Evolutionary conservation across 1,139 yeast genomes (phyloP).

Genomic region (Kurtzmaniella natalensis): DNA sequence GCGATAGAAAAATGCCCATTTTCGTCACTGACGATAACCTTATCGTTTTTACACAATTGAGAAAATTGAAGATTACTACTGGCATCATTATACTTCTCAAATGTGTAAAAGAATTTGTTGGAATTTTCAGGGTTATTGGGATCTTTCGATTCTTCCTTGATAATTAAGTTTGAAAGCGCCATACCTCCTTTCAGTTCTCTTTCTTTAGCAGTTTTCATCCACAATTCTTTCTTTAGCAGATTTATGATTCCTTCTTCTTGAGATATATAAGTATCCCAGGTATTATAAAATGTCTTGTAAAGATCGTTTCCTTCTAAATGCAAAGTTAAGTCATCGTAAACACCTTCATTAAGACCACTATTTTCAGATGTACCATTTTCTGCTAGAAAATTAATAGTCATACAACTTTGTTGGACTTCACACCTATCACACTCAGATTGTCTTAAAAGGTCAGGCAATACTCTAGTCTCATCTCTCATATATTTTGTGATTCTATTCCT

Average conservation of each 20-base stretch:
- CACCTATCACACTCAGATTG: slow-evolving; percentile 67
- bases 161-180: slow-evolving; percentile 47
- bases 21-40: slow-evolving; percentile 75
- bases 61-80: slow-evolving; percentile 26
- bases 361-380: slow-evolving; percentile 53
- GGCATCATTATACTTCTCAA: slow-evolving; percentile 30
- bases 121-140: slow-evolving; percentile 13
- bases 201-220: slow-evolving; percentile 58
- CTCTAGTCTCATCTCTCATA: slow-evolving; percentile 46
- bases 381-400: slow-evolving; percentile 57
- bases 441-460: slow-evolving; percentile 56
- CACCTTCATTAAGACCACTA: slow-evolving; percentile 44
- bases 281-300: slow-evolving; percentile 53
- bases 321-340: slow-evolving; percentile 43
- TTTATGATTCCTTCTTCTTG: slow-evolving; percentile 65
- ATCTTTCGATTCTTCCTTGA: slow-evolving; percentile 29
- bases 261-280: slow-evolving; percentile 73
- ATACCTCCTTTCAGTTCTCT: slow-evolving; percentile 61
- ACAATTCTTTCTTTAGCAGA: slow-evolving; percentile 57
- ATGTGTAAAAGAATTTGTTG: slow-evolving; percentile 42
- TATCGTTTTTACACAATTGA: slow-evolving; percentile 49
- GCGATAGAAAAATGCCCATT: slow-evolving; percentile 73
- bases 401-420: slow-evolving; percentile 57
- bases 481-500: slow-evolving; percentile 67
- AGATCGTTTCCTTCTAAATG: slow-evolving; percentile 40